Percentiles rank a stretch among this genome's conserved stretches.
Conservation (phyloP, 140 eudicot genomes). For the Senecio squalidus region DNA sequence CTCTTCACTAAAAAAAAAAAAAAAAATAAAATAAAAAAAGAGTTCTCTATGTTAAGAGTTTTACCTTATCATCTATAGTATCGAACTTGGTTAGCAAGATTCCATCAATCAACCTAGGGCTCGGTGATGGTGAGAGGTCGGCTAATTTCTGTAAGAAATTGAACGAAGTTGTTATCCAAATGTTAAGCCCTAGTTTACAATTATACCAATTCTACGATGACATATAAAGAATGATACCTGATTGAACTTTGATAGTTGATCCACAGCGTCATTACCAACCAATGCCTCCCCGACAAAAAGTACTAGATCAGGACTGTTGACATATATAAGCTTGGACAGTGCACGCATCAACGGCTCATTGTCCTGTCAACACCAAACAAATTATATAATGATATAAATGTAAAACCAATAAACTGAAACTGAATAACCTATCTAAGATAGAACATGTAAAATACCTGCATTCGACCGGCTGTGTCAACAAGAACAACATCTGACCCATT, state of each 20-base stretch:
- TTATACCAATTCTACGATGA: not conserved
- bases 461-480: slow-evolving; percentile 97
- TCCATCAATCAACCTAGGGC: slow-evolving; percentile 93
- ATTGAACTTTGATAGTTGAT: slow-evolving; percentile 90
- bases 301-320: slow-evolving; percentile 85
- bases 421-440: not conserved
- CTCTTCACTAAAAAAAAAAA: no score
- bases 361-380: slow-evolving; percentile 39
- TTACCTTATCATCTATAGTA: slow-evolving; percentile 91
- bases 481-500: slow-evolving; percentile 92
- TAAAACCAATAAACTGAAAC: not conserved
- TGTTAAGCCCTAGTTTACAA: not conserved
- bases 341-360: slow-evolving; percentile 98
- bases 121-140: slow-evolving; percentile 71
- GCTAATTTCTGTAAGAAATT: slow-evolving; percentile 60
- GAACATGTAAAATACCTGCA: slow-evolving; percentile 58
- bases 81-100: slow-evolving; percentile 95
- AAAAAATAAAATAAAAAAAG: not conserved
- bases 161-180: not conserved
- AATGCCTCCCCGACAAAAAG: slow-evolving; percentile 96
- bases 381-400: no score
- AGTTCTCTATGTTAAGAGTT: not conserved
- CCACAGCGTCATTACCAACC: slow-evolving; percentile 96
- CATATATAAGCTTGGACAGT: slow-evolving; percentile 80
- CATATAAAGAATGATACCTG: slow-evolving; percentile 41